Percentiles rank a stretch among this genome's conserved stretches.
Evolutionary conservation across 306 rosid species (phyloP).

Genomic region (Quercus rubra): DNA sequence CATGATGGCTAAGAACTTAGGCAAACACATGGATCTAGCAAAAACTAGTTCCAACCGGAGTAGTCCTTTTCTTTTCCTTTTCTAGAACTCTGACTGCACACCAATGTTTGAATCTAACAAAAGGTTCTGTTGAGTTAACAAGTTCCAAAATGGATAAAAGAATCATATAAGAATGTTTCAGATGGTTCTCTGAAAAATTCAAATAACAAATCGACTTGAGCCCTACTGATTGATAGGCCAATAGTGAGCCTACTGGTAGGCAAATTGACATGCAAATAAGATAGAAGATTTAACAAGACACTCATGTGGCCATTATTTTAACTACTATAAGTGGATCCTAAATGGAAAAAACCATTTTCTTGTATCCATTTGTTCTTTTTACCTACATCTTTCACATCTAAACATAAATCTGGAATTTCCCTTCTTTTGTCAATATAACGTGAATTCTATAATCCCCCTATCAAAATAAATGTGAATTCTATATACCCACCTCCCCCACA

Average conservation of each 20-base stretch:
- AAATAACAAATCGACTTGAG: background rate
- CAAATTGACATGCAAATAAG: background rate
- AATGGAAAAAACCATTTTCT: background rate
- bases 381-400: background rate
- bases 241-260: too few species aligned
- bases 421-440: background rate
- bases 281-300: background rate
- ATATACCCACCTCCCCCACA: background rate
- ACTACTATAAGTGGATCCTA: background rate
- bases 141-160: background rate
- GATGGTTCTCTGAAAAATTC: background rate
- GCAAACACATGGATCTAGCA: background rate
- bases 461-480: background rate
- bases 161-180: background rate
- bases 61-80: background rate
- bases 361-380: background rate
- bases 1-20: background rate
- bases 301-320: background rate
- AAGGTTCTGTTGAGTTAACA: background rate
- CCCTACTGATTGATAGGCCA: background rate
- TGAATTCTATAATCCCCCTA: background rate
- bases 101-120: background rate
- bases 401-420: background rate
- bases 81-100: background rate
- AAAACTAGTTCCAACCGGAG: background rate